Base-by-base conservation (phyloP, 805 yeast genomes). In the Barnettozyma pratensis region DNA sequence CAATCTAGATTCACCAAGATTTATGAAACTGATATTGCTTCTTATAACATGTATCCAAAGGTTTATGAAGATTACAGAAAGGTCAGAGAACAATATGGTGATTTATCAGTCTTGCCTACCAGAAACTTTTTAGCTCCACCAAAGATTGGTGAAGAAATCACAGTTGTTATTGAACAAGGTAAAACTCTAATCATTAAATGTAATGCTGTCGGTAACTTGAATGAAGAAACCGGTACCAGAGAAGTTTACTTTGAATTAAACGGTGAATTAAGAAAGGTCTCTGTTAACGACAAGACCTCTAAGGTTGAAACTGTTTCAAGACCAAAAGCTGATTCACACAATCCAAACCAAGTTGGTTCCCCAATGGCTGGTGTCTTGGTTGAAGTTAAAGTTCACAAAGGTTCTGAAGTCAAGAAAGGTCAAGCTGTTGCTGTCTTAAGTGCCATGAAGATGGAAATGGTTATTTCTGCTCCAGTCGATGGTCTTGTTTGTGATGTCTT, bases 401-500 rank as follows among this genome's bases (percentile, higher is more conserved):
- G 95, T 52, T 77, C 83, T 46, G 85, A 85, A 56, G 96, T 94
- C 56, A 89, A 88, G 80, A 92, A 92, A 80, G 99, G 99, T 57
- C 96, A 92, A 66, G 91, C 97, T 34, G 69, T 92, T 55, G 95
- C 96, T 53, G 96, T 92, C 28, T 77, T 92, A 65, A 82, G 92
- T 66, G 99, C 99, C 55, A 92, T 92, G 99, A 92, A 92, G 81
- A 92, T 92, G 99, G 99, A 94, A 75, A 94, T 94, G 97, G 96
- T 94, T 45, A 91, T 92, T 60, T 80, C 89, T 66, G 92, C 99
- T 26, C 96, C 96, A 47, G 85, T 81, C 51, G 77, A 84, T 50
- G 99, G 99, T 67, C 80, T 78, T 64, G 81, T 94, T 53, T 83
- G 85, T 42, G 88, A 85, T 26, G 77, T 94, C 25, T 67, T 76